Percentiles rank a stretch among this genome's conserved stretches.
Conservation (phyloP, 2,329 filamentous ascomycete genomes). For the Aureobasidium sp. region DNA sequence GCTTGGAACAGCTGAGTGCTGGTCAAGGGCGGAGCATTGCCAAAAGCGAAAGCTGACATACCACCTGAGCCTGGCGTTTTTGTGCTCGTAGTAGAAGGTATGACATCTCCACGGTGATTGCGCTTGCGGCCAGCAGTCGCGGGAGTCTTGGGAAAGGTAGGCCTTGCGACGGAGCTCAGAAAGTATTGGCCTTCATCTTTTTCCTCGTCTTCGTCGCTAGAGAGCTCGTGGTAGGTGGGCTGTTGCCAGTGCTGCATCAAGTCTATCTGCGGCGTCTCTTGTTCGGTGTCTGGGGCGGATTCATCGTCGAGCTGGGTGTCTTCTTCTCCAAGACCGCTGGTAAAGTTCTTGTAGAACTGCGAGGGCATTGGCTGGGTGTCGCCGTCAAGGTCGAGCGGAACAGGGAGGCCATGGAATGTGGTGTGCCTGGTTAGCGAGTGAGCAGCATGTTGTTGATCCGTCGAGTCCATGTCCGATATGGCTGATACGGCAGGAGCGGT, state of each 20-base stretch:
- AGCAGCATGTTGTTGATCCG: constrained; percentile 2
- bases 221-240: constrained; percentile 23
- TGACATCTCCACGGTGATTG: constrained; percentile 33
- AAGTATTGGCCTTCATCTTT: constrained; percentile 15
- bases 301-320: not conserved
- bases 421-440: constrained; percentile 19
- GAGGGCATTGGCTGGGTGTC: constrained; percentile 43
- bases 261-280: constrained; percentile 28
- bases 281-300: constrained; percentile 18
- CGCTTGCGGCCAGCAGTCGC: constrained; percentile 34
- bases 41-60: constrained; percentile 26
- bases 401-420: constrained; percentile 32
- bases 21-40: constrained; percentile 32
- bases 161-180: constrained; percentile 20
- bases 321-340: constrained; percentile 29
- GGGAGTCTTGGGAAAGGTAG: constrained; percentile 35
- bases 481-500: constrained; percentile 16
- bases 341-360: constrained; percentile 38
- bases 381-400: constrained; percentile 26
- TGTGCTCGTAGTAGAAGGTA: constrained; percentile 33
- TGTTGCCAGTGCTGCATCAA: constrained; percentile 23
- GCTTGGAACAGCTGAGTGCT: constrained; percentile 41
- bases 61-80: constrained; percentile 35
- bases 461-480: constrained; percentile 9
- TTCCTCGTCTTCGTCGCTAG: constrained; percentile 19